Conservation (phyloP, 73 alveolate species). For the Tetrahymena malaccensis region DNA sequence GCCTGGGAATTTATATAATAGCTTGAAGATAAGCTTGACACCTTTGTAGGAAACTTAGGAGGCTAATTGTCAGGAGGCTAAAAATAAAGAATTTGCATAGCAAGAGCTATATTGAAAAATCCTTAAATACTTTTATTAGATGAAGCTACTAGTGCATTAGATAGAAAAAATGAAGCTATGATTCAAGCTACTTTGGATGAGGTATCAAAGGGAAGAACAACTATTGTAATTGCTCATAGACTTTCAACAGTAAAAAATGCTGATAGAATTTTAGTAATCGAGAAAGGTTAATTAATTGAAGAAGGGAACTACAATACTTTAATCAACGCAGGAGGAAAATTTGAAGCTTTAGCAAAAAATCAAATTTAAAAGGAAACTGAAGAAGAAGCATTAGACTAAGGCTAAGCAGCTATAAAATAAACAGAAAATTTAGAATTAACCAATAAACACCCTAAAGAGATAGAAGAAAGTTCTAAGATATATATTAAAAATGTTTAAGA, state of each 20-base stretch:
- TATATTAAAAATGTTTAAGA: not conserved
- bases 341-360: conserved; percentile 32
- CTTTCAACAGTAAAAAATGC: conserved; percentile 66
- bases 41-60: conserved; percentile 71
- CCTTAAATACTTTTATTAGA: conserved; percentile 64
- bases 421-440: not conserved
- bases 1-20: conserved; percentile 43
- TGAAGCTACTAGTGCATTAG: conserved; percentile 70
- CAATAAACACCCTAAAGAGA: not conserved
- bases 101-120: conserved; percentile 76
- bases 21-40: conserved; percentile 41
- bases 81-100: conserved; percentile 79
- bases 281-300: conserved; percentile 59
- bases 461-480: too few relatives aligned
- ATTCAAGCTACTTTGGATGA: conserved; percentile 39
- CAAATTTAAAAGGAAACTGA: not conserved
- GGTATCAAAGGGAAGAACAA: conserved; percentile 51
- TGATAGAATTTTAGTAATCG: conserved; percentile 51
- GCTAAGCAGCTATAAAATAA: not conserved
- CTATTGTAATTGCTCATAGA: conserved; percentile 66
- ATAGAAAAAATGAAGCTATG: conserved; percentile 49
- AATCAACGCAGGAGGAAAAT: conserved; percentile 50
- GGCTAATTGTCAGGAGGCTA: conserved; percentile 76
- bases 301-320: conserved; percentile 61
- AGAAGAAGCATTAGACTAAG: not conserved